Base-by-base conservation (phyloP, 495 filamentous ascomycete genomes). In the Clohesyomyces aquaticus region DNA sequence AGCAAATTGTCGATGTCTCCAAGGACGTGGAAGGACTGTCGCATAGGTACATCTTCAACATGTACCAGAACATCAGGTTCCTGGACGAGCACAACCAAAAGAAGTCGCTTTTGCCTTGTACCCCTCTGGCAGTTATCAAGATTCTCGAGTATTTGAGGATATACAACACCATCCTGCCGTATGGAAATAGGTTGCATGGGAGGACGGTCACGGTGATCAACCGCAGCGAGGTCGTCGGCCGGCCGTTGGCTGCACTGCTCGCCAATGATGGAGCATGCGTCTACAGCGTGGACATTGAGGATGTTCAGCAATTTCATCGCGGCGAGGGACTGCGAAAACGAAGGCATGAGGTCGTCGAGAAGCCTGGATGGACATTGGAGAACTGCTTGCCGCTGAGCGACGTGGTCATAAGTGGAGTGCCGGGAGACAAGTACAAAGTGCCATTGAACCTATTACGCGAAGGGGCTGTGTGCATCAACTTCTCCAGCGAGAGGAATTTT, bases 51-150 rank as follows among this genome's bases (percentile, higher is more conserved):
- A 87, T 97, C 71, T 94, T 93, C 84, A 98, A 98, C 82, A 96
- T 98, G 91, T 98, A 97, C 80, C 89, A 97, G 80, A 98, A 98
- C 77, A 84, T 94, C 70, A 90, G 94, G 51, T 97, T 91, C 79
- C 81, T 98, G 32, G 94, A 98, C 78, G 85, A 86, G 19, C 71
- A 78, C 27, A 89, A 92, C 74, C 78, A 77, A 46, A 88, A 90
- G 75, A 98, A 98, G 76, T 93, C 86, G 53, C 88, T 98, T 46
- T 81, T 98, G 21, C 94, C 94, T 14, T 98, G 94, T 80, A 98
- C 94, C 0, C 94, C 94, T 21, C 82, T 98, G 29, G 94, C 94
- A 27, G 86, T 95, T 61, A 87, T 98, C 77, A 98, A 98, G 83
- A 91, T 96, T 66, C 83, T 98, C 42, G 94, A 98, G 76, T 86